Base-by-base conservation (phyloP, 352 stramenopile genomes). In the Globisporangium radiosum region DNA sequence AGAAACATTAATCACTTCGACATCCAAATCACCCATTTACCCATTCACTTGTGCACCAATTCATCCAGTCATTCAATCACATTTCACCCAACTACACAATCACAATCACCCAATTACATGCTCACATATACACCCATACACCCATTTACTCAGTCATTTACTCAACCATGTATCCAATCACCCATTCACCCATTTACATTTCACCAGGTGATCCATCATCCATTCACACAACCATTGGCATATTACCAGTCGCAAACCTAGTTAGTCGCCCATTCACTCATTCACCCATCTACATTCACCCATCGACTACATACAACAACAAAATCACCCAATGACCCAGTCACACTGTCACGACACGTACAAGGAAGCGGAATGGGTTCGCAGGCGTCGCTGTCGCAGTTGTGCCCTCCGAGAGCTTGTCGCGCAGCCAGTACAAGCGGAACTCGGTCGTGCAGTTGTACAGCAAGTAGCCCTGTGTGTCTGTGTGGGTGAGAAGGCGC, bases 381-480 rank as follows among this genome's bases (percentile, higher is more conserved):
- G 79, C 75, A 0, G 78, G 60, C 8, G 83, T 71, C 11, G 76
- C 57, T 2, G 59, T 77, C 15, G 63, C 69, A 1, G 80, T 68
- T 5, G 65, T 70, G 47, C 75, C 78, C 70, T 97, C 90, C 3
- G 73, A 73, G 7, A 97, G 75, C 70, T 97, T 97, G 66, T 95
- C 88, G 4, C 84, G 85, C 57, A 97, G 72, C 90, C 90, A 97
- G 67, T 94, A 97, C 5, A 92, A 73, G 14, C 91, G 82, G 56
- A 97, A 97, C 63, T 97, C 88, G 9, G 81, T 92, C n/a, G 90
- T 94, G 69, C 90, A 97, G 69, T 96, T 92, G 65, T 97, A 97
- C 47, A 97, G 65, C 55, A 93, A 54, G 62, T 95, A 94, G n/a
- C 87, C 82, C 66, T 87, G 42, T 14, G 8, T 14, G 14, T 44